phyloP scores from a whole-genome alignment of 169 alveolate species.

The Babesia bigemina region DNA sequence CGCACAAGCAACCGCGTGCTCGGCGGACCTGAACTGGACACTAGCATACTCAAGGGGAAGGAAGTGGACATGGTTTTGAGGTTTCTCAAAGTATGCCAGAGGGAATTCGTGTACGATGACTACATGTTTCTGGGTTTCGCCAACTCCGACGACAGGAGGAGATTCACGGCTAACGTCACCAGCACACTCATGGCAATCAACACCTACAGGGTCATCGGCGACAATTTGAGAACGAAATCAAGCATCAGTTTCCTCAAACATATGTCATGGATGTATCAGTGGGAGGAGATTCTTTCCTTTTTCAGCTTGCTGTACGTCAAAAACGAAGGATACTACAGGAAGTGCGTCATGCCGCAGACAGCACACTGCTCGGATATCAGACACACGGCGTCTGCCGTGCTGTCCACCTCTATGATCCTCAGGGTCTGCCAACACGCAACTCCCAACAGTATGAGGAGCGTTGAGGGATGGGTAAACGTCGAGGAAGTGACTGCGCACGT shows the following conservation, averaged over 20 bases:
- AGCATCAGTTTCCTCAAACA: slow-evolving; percentile 11
- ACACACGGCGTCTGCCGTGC: slow-evolving; percentile 53
- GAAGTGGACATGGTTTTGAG: slow-evolving; percentile 23
- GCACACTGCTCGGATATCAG: slow-evolving; percentile 33
- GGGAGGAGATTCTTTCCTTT: slow-evolving; percentile 22
- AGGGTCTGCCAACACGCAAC: slow-evolving; percentile 15
- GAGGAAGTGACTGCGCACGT: slow-evolving; percentile 21
- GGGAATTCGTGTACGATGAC: slow-evolving; percentile 33
- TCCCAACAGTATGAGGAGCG: neutral
- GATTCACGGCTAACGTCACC: slow-evolving; percentile 21
- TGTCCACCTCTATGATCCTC: slow-evolving; percentile 14
- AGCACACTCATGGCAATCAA: slow-evolving; percentile 28
- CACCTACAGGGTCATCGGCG: slow-evolving; percentile 32
- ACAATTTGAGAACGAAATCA: neutral
- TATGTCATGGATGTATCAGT: slow-evolving; percentile 33
- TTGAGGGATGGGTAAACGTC: slow-evolving; percentile 19
- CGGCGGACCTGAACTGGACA: slow-evolving; percentile 6
- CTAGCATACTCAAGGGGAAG: slow-evolving; percentile 3
- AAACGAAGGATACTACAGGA: slow-evolving; percentile 31
- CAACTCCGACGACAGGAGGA: slow-evolving; percentile 37
- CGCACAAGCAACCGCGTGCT: neutral
- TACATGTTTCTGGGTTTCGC: slow-evolving; percentile 24
- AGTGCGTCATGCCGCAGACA: neutral
- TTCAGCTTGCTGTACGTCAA: slow-evolving; percentile 25
- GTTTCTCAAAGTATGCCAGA: slow-evolving; percentile 20